These are phyloP conservation scores for Globisporangium acanthophoron DNA, from an alignment of 352 stramenopile species.

Conservation along the genomic window DNA sequence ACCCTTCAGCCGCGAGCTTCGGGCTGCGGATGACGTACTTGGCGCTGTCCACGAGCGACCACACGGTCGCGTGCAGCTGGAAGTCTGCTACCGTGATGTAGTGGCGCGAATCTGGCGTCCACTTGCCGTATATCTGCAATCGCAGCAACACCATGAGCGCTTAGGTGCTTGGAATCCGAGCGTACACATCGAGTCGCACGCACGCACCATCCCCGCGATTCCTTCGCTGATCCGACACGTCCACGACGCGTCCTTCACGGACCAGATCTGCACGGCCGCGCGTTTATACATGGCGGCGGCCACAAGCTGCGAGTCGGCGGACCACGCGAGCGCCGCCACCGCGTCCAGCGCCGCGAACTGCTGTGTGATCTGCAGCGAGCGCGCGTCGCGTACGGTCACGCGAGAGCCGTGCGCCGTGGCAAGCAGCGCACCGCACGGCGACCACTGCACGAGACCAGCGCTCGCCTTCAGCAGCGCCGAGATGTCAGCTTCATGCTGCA, in stretches of 20 bases:
- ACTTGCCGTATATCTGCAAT: slow-evolving; percentile 26
- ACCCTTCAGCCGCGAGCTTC: slow-evolving; percentile 60
- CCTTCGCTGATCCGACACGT: slow-evolving; percentile 74
- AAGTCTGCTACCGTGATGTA: slow-evolving; percentile 82
- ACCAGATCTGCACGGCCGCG: slow-evolving; percentile 57
- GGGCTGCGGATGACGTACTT: slow-evolving; percentile 59
- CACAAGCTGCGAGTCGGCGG: slow-evolving; percentile 61
- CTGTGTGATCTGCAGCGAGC: slow-evolving; percentile 56
- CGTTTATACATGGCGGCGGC: slow-evolving; percentile 61
- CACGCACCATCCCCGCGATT: slow-evolving; percentile 46
- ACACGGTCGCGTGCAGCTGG: slow-evolving; percentile 76
- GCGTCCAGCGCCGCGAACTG: slow-evolving; percentile 50
- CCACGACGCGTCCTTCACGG: slow-evolving; percentile 55
- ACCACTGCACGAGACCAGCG: slow-evolving; percentile 63
- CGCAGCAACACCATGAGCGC: too few relatives aligned
- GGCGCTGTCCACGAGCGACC: slow-evolving; percentile 59
- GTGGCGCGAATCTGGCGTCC: slow-evolving; percentile 58
- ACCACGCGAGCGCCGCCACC: slow-evolving; percentile 57
- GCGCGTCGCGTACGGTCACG: slow-evolving; percentile 46
- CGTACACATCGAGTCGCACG: neutral
- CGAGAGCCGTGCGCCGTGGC: slow-evolving; percentile 45
- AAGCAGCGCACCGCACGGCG: slow-evolving; percentile 50
- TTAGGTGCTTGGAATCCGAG: too few relatives aligned
- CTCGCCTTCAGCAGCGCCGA: slow-evolving; percentile 47
- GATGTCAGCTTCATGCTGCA: slow-evolving; percentile 24